Conservation (phyloP, 2,329 filamentous ascomycete species). For the Trichoderma citrinoviride region DNA sequence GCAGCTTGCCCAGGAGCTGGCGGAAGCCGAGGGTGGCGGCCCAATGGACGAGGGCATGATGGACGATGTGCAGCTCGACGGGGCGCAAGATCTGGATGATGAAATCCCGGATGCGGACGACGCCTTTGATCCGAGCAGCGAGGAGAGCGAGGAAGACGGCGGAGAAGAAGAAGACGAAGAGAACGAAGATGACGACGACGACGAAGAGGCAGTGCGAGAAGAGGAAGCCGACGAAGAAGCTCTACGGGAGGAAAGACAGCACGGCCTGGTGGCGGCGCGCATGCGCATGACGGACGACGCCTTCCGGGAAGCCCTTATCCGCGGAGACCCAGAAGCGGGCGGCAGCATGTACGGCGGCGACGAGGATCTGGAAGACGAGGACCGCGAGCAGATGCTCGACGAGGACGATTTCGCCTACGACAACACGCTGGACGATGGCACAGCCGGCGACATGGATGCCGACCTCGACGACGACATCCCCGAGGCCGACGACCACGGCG, state of each 20-base stretch:
- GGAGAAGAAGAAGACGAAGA: slow-evolving; percentile 42
- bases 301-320: slow-evolving; percentile 57
- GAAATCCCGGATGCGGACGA: slow-evolving; percentile 68
- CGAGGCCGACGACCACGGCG: slow-evolving; percentile 59
- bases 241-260: slow-evolving; percentile 45
- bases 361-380: slow-evolving; percentile 55
- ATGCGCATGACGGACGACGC: slow-evolving; percentile 60
- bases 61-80: slow-evolving; percentile 56
- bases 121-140: slow-evolving; percentile 50
- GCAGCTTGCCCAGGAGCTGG: slow-evolving; percentile 69
- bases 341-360: slow-evolving; percentile 53
- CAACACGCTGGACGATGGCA: slow-evolving; percentile 29
- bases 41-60: slow-evolving; percentile 46
- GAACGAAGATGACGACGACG: slow-evolving; percentile 40
- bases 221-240: slow-evolving; percentile 42
- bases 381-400: slow-evolving; percentile 58
- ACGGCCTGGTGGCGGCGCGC: slow-evolving; percentile 48
- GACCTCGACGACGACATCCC: slow-evolving; percentile 71
- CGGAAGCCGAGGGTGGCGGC: slow-evolving; percentile 55
- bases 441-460: slow-evolving; percentile 55
- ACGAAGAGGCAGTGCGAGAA: slow-evolving; percentile 42
- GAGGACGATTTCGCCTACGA: slow-evolving; percentile 56
- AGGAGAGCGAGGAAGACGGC: slow-evolving; percentile 42
- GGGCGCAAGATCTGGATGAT: slow-evolving; percentile 63
- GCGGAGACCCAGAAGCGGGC: slow-evolving; percentile 47